Percentiles rank a stretch among this genome's conserved stretches.
Conservation (phyloP, 2,329 filamentous ascomycete genomes). For the Cercospora sp. region DNA sequence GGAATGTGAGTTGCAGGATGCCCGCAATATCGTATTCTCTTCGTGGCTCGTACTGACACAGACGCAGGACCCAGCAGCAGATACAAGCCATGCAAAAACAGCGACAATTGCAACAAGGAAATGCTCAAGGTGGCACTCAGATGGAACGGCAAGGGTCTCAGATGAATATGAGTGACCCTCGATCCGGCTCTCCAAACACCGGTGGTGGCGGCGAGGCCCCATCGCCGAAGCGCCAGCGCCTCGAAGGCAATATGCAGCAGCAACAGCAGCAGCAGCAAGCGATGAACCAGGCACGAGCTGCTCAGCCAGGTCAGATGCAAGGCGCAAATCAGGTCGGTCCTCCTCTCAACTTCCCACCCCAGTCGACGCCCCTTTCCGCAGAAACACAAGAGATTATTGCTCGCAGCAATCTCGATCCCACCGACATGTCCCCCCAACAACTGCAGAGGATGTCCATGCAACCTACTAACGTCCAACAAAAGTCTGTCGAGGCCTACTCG, state of each 20-base stretch:
- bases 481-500: constrained; percentile 85
- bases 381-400: constrained; percentile 44
- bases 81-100: constrained; percentile 66
- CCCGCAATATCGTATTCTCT: neutral
- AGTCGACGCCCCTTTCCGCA: constrained; percentile 23
- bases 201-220: constrained; percentile 74
- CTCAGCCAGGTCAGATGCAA: constrained; percentile 36
- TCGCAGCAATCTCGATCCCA: constrained; percentile 72
- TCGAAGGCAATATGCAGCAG: constrained; percentile 71
- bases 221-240: constrained; percentile 85
- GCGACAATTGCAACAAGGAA: constrained; percentile 43
- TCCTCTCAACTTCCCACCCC: constrained; percentile 28
- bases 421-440: constrained; percentile 71
- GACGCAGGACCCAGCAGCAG: constrained; percentile 35
- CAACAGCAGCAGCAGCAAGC: constrained; percentile 48
- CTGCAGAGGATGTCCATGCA: constrained; percentile 64
- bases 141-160: constrained; percentile 88
- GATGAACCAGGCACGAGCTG: constrained; percentile 41
- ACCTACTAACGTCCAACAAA: constrained; percentile 65
- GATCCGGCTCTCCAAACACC: constrained; percentile 70
- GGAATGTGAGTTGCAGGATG: constrained; percentile 25
- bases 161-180: constrained; percentile 78
- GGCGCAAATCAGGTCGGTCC: constrained; percentile 39
- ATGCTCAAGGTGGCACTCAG: constrained; percentile 49
- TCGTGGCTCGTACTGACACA: constrained; percentile 8